A percentile compares a stretch with the other conserved stretches of the same genome.
These are phyloP conservation scores for Coemansia erecta DNA, from an alignment of 192 early-diverging fungal species.

Conservation along the genomic window DNA sequence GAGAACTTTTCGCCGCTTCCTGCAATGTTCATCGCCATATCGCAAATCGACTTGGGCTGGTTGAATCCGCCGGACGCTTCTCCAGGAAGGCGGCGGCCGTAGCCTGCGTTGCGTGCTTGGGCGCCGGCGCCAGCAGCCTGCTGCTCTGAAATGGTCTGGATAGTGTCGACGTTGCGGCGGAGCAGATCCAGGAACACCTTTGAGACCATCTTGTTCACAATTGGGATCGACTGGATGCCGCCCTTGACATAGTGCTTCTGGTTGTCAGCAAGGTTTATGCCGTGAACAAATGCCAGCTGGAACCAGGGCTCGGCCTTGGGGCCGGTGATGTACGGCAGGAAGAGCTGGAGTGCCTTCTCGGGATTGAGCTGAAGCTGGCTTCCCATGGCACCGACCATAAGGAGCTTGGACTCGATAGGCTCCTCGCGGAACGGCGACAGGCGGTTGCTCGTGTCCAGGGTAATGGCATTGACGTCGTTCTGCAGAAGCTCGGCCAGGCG, in stretches of 20 bases:
- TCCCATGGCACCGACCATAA: constrained; percentile 71
- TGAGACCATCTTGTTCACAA: constrained; percentile 45
- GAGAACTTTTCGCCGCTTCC: constrained; percentile 45
- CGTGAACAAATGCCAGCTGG: constrained; percentile 77
- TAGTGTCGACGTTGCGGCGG: constrained; percentile 48
- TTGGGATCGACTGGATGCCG: constrained; percentile 10
- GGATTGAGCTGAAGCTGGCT: constrained; percentile 79
- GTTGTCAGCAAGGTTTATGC: constrained; percentile 50
- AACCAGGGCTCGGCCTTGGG: constrained; percentile 70
- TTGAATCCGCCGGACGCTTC: background rate
- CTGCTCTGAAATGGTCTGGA: constrained; percentile 53
- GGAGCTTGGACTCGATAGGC: constrained; percentile 70
- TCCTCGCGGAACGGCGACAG: constrained; percentile 54
- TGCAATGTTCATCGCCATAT: constrained; percentile 50
- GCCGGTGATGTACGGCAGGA: constrained; percentile 70
- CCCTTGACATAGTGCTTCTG: constrained; percentile 32
- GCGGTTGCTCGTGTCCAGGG: constrained; percentile 47
- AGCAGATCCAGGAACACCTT: constrained; percentile 41
- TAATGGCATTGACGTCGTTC: constrained; percentile 38
- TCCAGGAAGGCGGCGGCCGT: constrained; percentile 35
- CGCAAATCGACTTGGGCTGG: constrained; percentile 37
- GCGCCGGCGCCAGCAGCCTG: constrained; percentile 33
- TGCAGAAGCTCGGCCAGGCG: constrained; percentile 44
- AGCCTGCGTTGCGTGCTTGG: constrained; percentile 33
- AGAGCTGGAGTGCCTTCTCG: constrained; percentile 64